Evolutionary conservation across 169 alveolate species (phyloP).

Genomic region (Babesia sp.): DNA sequence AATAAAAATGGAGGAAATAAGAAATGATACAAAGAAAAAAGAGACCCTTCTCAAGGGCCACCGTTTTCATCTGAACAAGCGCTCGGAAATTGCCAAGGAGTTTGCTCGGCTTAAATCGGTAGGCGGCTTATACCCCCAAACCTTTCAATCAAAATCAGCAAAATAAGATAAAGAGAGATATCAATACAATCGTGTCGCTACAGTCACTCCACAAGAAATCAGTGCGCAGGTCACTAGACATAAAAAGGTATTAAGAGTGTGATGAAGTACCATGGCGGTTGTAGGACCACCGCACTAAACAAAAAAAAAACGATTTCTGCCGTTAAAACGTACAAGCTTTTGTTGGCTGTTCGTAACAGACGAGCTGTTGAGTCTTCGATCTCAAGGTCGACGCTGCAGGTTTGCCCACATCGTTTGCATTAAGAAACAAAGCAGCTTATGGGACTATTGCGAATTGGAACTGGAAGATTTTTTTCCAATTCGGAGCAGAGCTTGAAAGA

Average conservation of each 20-base stretch:
- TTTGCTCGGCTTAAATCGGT: slow-evolving; percentile 43
- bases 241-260: slow-evolving; percentile 23
- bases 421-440: background rate
- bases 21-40: slow-evolving; percentile 25
- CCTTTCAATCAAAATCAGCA: background rate
- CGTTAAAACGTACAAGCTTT: background rate
- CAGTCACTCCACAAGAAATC: slow-evolving; percentile 26
- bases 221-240: slow-evolving; percentile 22
- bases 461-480: slow-evolving; percentile 54
- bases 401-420: background rate
- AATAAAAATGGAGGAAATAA: slow-evolving; percentile 30
- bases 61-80: slow-evolving; percentile 25
- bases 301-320: background rate
- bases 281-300: slow-evolving; percentile 40
- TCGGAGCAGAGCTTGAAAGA: slow-evolving; percentile 13
- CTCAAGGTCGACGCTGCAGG: slow-evolving; percentile 31
- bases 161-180: slow-evolving; percentile 5
- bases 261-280: no score
- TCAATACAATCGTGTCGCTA: slow-evolving; percentile 50
- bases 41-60: slow-evolving; percentile 59
- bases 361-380: slow-evolving; percentile 36
- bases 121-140: background rate
- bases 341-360: slow-evolving; percentile 51
- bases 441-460: slow-evolving; percentile 24
- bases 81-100: slow-evolving; percentile 60